These are phyloP conservation scores for Trichophyton simii DNA, from an alignment of 2,329 filamentous ascomycete species.

Conservation along the genomic window DNA sequence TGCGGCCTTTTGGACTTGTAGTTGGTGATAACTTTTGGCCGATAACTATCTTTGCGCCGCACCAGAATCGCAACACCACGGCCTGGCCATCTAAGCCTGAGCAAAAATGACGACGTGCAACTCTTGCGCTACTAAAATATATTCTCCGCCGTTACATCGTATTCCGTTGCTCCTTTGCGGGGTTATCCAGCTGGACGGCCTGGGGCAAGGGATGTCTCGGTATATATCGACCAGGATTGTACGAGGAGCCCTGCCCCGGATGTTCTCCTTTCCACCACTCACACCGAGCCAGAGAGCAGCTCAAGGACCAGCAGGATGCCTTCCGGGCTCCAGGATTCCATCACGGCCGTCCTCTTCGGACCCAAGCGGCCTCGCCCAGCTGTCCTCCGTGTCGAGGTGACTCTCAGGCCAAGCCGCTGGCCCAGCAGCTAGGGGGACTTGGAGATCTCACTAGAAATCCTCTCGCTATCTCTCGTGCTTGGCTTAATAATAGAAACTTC, in stretches of 20 bases:
- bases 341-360: too few species aligned
- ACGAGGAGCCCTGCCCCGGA: not conserved
- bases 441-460: not conserved
- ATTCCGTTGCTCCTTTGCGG: not conserved
- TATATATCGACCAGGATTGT: slow-evolving; percentile 1
- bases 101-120: too few species aligned
- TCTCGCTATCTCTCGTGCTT: not conserved
- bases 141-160: slow-evolving; percentile 2
- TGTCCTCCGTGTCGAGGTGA: not conserved
- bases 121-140: not conserved
- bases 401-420: not conserved
- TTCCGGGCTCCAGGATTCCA: not conserved
- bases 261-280: not conserved
- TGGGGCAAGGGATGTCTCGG: not conserved
- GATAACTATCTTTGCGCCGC: too few species aligned
- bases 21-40: too few species aligned
- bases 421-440: not conserved
- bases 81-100: not conserved
- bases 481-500: slow-evolving; percentile 5
- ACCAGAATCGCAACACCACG: not conserved
- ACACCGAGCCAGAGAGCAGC: not conserved
- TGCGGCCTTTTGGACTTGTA: too few species aligned
- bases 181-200: not conserved
- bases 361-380: not conserved
- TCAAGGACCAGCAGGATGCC: not conserved